Evolutionary conservation across 164 flowering plant species (phyloP).

Genomic region (Nymphaea thermarum): DNA sequence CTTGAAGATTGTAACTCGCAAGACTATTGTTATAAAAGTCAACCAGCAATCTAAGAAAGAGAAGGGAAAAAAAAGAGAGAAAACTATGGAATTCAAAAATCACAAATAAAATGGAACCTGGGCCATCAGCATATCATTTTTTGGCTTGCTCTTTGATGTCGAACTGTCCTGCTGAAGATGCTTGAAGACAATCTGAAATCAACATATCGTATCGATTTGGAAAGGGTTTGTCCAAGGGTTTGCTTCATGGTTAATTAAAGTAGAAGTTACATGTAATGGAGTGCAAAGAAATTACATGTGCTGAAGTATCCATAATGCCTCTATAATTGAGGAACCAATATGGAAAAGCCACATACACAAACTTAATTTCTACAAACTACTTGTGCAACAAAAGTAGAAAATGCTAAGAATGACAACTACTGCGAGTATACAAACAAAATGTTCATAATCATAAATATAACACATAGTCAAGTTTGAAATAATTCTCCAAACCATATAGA

Average conservation of each 20-base stretch:
- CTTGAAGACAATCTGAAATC: constrained; percentile 42
- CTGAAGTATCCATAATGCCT: not conserved
- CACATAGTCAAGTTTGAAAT: no score
- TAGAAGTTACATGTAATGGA: not conserved
- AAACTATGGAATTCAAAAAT: no score
- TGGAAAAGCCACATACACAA: not conserved
- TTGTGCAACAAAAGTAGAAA: no score
- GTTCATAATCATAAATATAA: no score
- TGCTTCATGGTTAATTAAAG: not conserved
- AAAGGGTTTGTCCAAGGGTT: not conserved
- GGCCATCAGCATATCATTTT: constrained; percentile 54
- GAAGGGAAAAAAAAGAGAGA: no score
- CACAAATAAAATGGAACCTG: constrained; percentile 37
- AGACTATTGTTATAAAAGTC: no score
- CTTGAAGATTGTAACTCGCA: no score
- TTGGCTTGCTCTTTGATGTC: constrained; percentile 34
- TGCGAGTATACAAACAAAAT: no score
- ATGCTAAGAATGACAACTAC: no score
- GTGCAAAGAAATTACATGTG: not conserved
- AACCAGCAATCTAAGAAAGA: no score
- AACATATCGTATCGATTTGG: not conserved
- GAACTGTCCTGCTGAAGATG: constrained; percentile 41
- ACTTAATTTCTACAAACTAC: no score
- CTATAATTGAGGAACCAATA: not conserved
- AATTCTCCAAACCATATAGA: no score